Percentiles rank a stretch among this genome's conserved stretches.
These are phyloP conservation scores for Carallia brachiata DNA, from an alignment of 345 rosid species.

Conservation along the genomic window DNA sequence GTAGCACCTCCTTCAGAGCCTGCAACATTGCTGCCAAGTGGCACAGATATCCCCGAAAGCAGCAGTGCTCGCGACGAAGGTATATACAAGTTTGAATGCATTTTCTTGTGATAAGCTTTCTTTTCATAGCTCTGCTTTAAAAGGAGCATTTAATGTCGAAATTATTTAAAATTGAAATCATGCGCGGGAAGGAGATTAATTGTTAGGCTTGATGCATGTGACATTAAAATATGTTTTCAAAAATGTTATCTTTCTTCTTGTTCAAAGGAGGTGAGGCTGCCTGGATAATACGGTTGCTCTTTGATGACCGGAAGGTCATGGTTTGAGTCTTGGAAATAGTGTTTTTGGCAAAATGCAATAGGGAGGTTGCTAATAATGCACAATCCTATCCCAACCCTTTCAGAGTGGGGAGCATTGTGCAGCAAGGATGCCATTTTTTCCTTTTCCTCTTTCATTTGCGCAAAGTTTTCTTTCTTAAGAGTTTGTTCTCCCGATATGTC, in stretches of 20 bases:
- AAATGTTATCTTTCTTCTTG: not conserved
- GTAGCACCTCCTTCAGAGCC: slow-evolving; percentile 11
- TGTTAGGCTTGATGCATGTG: not conserved
- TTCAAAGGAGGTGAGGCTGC: too few species aligned
- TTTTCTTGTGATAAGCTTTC: not conserved
- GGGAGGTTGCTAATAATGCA: too few species aligned
- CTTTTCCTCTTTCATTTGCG: not conserved
- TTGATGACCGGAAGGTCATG: too few species aligned
- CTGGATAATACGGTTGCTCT: too few species aligned
- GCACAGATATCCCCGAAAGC: slow-evolving; percentile 12
- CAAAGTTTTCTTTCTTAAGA: not conserved
- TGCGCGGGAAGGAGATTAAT: not conserved
- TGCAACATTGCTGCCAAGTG: slow-evolving; percentile 11
- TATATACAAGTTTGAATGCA: not conserved
- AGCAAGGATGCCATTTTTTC: not conserved
- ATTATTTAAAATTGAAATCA: not conserved
- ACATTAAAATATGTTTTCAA: not conserved
- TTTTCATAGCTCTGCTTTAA: not conserved
- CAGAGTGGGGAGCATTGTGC: not conserved
- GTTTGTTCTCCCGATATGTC: not conserved
- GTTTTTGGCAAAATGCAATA: too few species aligned
- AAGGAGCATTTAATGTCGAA: not conserved
- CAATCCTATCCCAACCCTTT: too few species aligned
- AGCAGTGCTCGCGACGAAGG: slow-evolving; percentile 21
- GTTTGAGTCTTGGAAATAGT: too few species aligned